Evolutionary conservation across 768 basidiomycete species (phyloP).

Genomic region (Amylocystis lapponica): DNA sequence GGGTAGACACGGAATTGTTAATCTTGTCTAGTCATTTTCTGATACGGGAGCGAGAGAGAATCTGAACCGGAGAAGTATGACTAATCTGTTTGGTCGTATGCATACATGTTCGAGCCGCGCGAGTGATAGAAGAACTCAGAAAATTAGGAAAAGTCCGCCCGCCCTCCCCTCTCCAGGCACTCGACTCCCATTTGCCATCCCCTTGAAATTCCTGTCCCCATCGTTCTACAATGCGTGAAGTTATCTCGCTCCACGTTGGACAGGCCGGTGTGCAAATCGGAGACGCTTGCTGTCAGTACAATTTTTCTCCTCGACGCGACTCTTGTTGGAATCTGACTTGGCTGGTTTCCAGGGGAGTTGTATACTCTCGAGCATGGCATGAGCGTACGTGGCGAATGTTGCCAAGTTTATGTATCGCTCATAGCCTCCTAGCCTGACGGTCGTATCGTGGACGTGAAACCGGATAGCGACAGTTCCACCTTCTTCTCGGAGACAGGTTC

Average conservation of each 20-base stretch:
- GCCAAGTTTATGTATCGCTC: not conserved
- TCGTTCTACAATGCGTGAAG: constrained; percentile 97
- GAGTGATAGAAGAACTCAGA: too few relatives aligned
- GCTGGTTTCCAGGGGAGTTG: constrained; percentile 70
- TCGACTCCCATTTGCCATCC: too few relatives aligned
- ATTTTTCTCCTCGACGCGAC: constrained; percentile 8
- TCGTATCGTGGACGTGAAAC: constrained; percentile 60
- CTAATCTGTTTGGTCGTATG: too few relatives aligned
- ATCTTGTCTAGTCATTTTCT: too few relatives aligned
- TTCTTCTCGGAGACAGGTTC: constrained; percentile 96
- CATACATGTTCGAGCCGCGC: too few relatives aligned
- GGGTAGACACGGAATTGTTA: too few relatives aligned
- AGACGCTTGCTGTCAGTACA: constrained; percentile 87
- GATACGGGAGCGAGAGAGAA: too few relatives aligned
- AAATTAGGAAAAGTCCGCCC: too few relatives aligned
- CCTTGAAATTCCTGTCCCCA: too few relatives aligned
- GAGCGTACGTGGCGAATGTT: constrained; percentile 53
- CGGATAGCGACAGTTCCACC: constrained; percentile 89
- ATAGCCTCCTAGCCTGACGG: constrained; percentile 71
- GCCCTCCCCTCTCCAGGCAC: too few relatives aligned
- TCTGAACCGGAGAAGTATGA: too few relatives aligned
- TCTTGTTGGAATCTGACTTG: not conserved
- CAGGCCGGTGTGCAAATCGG: constrained; percentile 95
- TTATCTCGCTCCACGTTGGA: constrained; percentile 94
- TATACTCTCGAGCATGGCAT: constrained; percentile 98